A percentile compares a stretch with the other conserved stretches of the same genome.
phyloP scores from a whole-genome alignment of 345 rosid genomes.

The Kernera saxatilis region DNA sequence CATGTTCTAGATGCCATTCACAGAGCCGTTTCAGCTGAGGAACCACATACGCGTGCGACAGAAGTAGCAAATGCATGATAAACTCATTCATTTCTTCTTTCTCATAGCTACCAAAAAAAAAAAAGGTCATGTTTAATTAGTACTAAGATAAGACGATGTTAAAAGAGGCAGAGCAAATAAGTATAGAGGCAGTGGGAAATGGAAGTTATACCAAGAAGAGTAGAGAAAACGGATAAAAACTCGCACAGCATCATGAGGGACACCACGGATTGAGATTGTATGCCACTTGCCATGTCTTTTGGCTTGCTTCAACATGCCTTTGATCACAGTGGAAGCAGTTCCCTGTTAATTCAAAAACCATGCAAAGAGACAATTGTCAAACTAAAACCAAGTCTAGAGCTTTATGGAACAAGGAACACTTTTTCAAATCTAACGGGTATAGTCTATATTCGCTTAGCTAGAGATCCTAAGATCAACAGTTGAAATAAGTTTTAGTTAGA shows the following conservation, averaged over 20 bases:
- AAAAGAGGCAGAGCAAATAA: not conserved
- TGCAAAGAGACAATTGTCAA: not conserved
- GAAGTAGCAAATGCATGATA: conserved; percentile 59
- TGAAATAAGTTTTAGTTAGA: not conserved
- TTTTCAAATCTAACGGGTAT: too few species aligned
- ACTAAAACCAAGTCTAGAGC: not conserved
- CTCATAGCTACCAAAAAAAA: conserved; percentile 50
- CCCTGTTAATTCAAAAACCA: conserved; percentile 44
- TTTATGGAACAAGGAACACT: too few species aligned
- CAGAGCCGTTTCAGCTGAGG: conserved; percentile 64
- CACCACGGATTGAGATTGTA: conserved; percentile 63
- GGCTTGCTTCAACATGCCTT: conserved; percentile 65
- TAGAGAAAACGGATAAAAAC: conserved; percentile 73
- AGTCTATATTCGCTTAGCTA: not conserved
- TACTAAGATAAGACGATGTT: not conserved
- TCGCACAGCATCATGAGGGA: conserved; percentile 62
- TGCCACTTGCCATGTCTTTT: conserved; percentile 39
- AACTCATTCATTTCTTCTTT: conserved; percentile 58
- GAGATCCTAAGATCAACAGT: not conserved
- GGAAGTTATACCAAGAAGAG: conserved; percentile 57
- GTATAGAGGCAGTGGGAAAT: not conserved
- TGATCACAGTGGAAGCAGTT: conserved; percentile 71
- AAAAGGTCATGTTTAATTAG: conserved; percentile 10
- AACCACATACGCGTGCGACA: conserved; percentile 69
- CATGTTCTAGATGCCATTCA: conserved; percentile 54